phyloP scores from a whole-genome alignment of 148 eudicot species.

The Chenopodium formosanum region DNA sequence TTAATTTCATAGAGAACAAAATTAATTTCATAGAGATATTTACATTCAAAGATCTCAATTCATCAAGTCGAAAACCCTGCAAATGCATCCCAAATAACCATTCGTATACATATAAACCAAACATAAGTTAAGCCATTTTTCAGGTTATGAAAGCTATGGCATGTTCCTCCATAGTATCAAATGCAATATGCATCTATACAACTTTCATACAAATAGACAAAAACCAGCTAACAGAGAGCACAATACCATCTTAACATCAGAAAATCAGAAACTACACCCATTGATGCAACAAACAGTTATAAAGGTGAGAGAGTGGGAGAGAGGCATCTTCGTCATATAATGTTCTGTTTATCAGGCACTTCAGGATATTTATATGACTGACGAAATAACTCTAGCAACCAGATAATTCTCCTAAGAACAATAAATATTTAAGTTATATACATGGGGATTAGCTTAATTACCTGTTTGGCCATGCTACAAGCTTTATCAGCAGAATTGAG shows the following conservation, averaged over 20 bases:
- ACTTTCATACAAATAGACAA: background rate
- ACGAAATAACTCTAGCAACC: too few relatives aligned
- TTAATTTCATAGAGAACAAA: background rate
- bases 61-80: background rate
- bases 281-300: too few relatives aligned
- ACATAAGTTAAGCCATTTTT: background rate
- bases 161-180: background rate
- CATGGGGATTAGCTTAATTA: background rate
- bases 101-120: background rate
- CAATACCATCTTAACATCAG: background rate
- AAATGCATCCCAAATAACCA: background rate
- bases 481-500: slow-evolving; percentile 49
- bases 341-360: background rate
- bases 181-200: background rate
- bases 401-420: background rate
- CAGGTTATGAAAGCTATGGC: background rate
- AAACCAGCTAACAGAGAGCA: background rate
- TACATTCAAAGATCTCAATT: background rate
- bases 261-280: background rate
- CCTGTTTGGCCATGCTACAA: slow-evolving; percentile 53
- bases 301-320: background rate
- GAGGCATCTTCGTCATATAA: background rate
- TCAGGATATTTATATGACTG: background rate
- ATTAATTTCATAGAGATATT: background rate
- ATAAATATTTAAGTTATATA: background rate